Conservation (phyloP, 192 early-diverging fungal species). For the Coemansia sp. region DNA sequence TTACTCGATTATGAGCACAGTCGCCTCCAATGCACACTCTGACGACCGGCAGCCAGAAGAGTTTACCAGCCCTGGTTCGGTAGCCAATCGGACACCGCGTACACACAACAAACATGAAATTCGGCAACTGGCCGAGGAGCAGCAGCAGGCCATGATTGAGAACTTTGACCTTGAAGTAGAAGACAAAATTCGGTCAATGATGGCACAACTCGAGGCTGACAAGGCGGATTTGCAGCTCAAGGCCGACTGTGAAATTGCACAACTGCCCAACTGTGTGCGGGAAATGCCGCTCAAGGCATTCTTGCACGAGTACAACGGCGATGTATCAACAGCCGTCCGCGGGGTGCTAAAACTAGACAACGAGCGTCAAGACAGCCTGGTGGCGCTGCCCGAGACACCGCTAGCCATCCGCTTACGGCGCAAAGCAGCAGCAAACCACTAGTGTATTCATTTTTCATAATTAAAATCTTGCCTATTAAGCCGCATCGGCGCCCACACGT, state of each 20-base stretch:
- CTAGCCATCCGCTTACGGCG: conserved; percentile 37
- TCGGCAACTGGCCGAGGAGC: conserved; percentile 36
- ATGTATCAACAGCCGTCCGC: conserved; percentile 38
- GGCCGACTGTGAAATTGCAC: conserved; percentile 49
- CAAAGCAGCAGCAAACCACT: conserved; percentile 17
- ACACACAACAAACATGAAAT: conserved; percentile 18
- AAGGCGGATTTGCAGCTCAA: conserved; percentile 38
- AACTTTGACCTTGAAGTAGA: conserved; percentile 54
- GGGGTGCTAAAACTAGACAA: conserved; percentile 29
- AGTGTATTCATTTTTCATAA: background rate
- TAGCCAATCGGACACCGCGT: conserved; percentile 17
- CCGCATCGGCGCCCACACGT: conserved; percentile 1
- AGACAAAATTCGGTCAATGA: conserved; percentile 51
- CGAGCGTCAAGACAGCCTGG: conserved; percentile 3
- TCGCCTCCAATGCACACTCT: background rate
- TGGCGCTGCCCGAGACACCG: conserved; percentile 34
- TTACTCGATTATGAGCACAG: conserved; percentile 9
- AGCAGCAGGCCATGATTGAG: conserved; percentile 47
- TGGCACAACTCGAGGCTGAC: conserved; percentile 43
- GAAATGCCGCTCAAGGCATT: conserved; percentile 45
- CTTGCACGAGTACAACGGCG: conserved; percentile 42
- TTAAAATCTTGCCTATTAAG: background rate
- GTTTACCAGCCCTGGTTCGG: conserved; percentile 15
- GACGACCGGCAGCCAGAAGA: conserved; percentile 10
- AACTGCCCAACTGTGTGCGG: conserved; percentile 44